Conservation (phyloP, 208 protist genomes). For the Trypanosomatidae sp. region DNA sequence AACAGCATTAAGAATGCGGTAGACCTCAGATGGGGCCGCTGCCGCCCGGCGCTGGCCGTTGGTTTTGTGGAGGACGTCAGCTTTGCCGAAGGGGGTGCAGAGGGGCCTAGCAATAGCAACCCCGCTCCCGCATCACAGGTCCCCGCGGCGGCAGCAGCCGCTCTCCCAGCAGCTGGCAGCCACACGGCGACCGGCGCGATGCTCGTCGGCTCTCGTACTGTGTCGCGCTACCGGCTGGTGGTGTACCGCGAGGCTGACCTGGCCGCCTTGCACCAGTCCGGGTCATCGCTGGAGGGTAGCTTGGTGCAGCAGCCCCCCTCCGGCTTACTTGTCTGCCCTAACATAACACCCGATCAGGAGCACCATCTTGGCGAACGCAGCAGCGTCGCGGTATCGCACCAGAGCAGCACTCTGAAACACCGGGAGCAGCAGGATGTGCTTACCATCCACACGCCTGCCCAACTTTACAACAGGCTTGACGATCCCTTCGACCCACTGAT, state of each 20-base stretch:
- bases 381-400: neutral
- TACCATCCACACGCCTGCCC: neutral
- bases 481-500: neutral
- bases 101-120: neutral
- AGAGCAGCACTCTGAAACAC: neutral
- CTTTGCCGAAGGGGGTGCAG: neutral
- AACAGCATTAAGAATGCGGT: slow-evolving; percentile 35
- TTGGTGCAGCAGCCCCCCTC: slow-evolving; percentile 12
- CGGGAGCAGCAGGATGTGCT: neutral
- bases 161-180: slow-evolving; percentile 8
- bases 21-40: slow-evolving; percentile 37
- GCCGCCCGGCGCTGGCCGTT: slow-evolving; percentile 9
- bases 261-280: slow-evolving; percentile 6
- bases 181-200: neutral
- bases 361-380: neutral
- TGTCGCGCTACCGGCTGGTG: slow-evolving; percentile 50
- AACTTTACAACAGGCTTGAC: slow-evolving; percentile 3
- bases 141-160: neutral
- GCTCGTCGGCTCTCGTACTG: slow-evolving; percentile 16
- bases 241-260: slow-evolving; percentile 39
- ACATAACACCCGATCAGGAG: neutral
- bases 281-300: slow-evolving; percentile 20
- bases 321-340: slow-evolving; percentile 8
- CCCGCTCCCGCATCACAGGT: neutral
- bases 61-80: slow-evolving; percentile 13